Base-by-base conservation (phyloP, 352 stramenopile genomes). In the Pythium grandisporangium region DNA sequence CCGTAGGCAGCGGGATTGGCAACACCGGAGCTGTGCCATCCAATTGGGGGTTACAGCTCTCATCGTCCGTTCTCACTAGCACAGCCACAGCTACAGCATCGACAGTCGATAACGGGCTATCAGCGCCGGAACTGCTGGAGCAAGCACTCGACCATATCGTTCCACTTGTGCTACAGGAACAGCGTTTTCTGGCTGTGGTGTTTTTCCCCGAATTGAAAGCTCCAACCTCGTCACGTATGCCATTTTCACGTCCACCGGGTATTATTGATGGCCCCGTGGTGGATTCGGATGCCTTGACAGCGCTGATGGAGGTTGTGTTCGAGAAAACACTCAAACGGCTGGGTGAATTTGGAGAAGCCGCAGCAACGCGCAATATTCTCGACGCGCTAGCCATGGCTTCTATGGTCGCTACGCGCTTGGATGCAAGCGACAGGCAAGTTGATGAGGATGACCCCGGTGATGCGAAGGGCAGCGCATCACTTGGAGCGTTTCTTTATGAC, bases 241-340 rank as follows among this genome's bases (percentile, higher is more conserved):
- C n/a, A n/a, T n/a, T n/a, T n/a, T n/a, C n/a, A n/a, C n/a, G n/a
- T n/a, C n/a, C n/a, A n/a, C n/a, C n/a, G n/a, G n/a, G n/a, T n/a
- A 32, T 11, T 19, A 45, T 68, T 12, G 43, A 63, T 14, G 48
- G 39, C 12, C 36, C 52, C 25, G 41, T 34, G 5, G 38, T 38
- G 3, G 47, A 63, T 30, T 55, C 65, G 3, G 73, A 84, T 14
- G 73, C 78, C 2, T 42, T 84, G 6, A 67, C 60, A 10, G 19
- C 69, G 6, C 53, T 79, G 42, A 78, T 89, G 58, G 76, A 89
- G 46, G 55, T 33, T 7, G 51, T 87, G 7, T 87, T 84, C 35
- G 76, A 89, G 12, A 89, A 89, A 39, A 40, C 75, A 22, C 63
- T 84, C 25, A 86, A 85, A 51, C 63, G 72, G 0, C 51, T 86